Conservation (phyloP, 2,329 filamentous ascomycete species). For the Fonsecaea nubica region DNA sequence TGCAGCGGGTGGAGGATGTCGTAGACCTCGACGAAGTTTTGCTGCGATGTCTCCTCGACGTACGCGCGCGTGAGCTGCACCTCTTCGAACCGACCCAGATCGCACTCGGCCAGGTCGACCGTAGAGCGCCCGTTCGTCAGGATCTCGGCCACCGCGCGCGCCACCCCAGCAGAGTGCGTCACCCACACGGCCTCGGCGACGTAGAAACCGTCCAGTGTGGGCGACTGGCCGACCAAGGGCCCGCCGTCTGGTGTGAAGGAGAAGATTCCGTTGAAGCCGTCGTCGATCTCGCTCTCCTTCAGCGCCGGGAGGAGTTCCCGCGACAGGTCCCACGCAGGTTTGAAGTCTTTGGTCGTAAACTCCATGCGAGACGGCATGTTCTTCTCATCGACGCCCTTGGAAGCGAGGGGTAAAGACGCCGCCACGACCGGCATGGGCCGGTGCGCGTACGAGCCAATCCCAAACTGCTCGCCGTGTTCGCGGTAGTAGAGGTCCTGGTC, state of each 20-base stretch:
- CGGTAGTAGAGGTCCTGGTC: slow-evolving; percentile 70
- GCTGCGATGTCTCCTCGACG: slow-evolving; percentile 64
- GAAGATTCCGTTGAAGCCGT: slow-evolving; percentile 71
- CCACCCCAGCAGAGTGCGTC: slow-evolving; percentile 69
- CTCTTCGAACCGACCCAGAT: slow-evolving; percentile 66
- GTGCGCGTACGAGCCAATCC: slow-evolving; percentile 70
- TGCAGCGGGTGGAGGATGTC: slow-evolving; percentile 68
- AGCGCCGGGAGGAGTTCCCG: slow-evolving; percentile 62
- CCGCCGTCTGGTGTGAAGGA: slow-evolving; percentile 71
- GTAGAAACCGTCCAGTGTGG: slow-evolving; percentile 66
- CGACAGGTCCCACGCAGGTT: slow-evolving; percentile 64
- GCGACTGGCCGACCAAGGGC: slow-evolving; percentile 64
- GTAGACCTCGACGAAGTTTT: slow-evolving; percentile 70
- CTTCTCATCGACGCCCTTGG: slow-evolving; percentile 61
- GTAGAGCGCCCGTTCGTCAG: slow-evolving; percentile 63
- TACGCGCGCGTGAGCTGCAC: slow-evolving; percentile 64
- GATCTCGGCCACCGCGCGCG: slow-evolving; percentile 65
- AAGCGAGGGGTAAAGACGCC: slow-evolving; percentile 60
- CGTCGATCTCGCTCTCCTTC: slow-evolving; percentile 58
- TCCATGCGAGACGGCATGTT: slow-evolving; percentile 69
- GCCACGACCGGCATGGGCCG: slow-evolving; percentile 66
- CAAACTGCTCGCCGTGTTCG: slow-evolving; percentile 67
- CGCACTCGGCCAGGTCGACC: slow-evolving; percentile 65
- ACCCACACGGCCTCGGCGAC: slow-evolving; percentile 72
- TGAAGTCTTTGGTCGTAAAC: slow-evolving; percentile 67